Conservation (phyloP, 1,139 yeast species). For the Taphrina betulina region DNA sequence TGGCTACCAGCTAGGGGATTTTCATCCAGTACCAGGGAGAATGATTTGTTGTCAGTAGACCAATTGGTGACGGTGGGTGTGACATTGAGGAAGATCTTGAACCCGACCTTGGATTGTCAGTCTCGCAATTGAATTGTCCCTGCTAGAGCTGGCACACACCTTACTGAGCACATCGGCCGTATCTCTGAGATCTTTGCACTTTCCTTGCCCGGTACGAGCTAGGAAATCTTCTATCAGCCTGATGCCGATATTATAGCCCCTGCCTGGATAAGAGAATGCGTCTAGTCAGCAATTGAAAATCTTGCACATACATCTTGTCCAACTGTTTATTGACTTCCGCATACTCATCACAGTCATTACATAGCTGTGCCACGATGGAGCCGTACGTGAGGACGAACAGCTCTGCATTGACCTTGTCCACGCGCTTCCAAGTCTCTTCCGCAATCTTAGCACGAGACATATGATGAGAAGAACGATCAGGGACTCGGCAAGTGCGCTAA, state of each 20-base stretch:
- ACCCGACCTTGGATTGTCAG: constrained; percentile 57
- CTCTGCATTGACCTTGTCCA: constrained; percentile 92
- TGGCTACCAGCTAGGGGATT: constrained; percentile 66
- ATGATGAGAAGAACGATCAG: neutral
- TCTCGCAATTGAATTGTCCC: neutral
- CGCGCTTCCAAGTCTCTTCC: constrained; percentile 91
- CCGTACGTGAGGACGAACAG: constrained; percentile 91
- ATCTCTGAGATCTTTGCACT: constrained; percentile 77
- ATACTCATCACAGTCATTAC: constrained; percentile 80
- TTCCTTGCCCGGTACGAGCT: constrained; percentile 77
- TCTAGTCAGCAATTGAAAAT: neutral
- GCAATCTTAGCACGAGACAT: constrained; percentile 48
- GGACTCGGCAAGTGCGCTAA: too few relatives aligned
- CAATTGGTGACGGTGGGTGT: constrained; percentile 75
- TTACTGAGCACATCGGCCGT: constrained; percentile 85
- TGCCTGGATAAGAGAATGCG: neutral
- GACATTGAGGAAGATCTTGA: constrained; percentile 80
- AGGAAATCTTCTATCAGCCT: constrained; percentile 89
- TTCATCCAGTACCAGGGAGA: constrained; percentile 70
- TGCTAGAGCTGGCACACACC: constrained; percentile 34
- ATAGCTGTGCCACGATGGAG: constrained; percentile 87
- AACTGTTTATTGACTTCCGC: constrained; percentile 75
- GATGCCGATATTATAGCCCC: constrained; percentile 87
- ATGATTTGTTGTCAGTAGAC: constrained; percentile 72
- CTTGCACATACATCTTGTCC: constrained; percentile 59